Conservation (phyloP, 441 rosid species). For the Pelargonium fulgidum region DNA sequence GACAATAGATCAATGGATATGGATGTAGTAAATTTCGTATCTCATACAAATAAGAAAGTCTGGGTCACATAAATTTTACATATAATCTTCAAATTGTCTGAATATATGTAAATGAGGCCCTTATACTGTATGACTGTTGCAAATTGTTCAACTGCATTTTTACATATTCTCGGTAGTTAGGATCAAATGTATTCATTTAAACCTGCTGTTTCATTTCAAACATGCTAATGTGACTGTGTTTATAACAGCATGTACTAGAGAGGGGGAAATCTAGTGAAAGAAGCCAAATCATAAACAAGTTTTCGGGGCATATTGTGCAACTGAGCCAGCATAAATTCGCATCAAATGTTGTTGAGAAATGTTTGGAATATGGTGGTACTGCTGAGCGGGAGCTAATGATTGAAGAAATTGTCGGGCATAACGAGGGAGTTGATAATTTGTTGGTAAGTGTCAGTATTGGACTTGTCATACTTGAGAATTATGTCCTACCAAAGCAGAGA, state of each 20-base stretch:
- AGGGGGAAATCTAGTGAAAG: conserved; percentile 27
- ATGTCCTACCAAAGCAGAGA: not conserved
- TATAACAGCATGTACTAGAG: conserved; percentile 26
- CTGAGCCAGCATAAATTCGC: conserved; percentile 22
- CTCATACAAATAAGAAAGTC: too few species aligned
- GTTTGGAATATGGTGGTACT: conserved; percentile 25
- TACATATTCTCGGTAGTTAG: not conserved
- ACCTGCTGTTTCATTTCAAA: not conserved
- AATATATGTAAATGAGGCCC: not conserved
- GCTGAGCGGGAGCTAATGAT: conserved; percentile 23
- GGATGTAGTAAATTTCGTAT: too few species aligned
- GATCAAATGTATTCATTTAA: not conserved
- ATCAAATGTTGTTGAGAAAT: conserved; percentile 21
- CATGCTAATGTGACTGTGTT: conserved; percentile 5
- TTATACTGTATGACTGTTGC: not conserved
- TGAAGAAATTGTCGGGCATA: conserved; percentile 22
- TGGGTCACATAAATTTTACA: too few species aligned
- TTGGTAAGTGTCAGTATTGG: conserved; percentile 18
- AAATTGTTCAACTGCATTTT: not conserved
- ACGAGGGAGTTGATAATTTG: conserved; percentile 27
- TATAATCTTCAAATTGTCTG: not conserved
- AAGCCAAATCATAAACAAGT: conserved; percentile 22
- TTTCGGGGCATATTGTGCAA: conserved; percentile 25
- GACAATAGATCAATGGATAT: too few species aligned
- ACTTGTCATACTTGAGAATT: not conserved